Evolutionary conservation across 805 yeast species (phyloP), one percentile per base, ranked within the genome.

Genomic region (Lachancea sp.): DNA sequence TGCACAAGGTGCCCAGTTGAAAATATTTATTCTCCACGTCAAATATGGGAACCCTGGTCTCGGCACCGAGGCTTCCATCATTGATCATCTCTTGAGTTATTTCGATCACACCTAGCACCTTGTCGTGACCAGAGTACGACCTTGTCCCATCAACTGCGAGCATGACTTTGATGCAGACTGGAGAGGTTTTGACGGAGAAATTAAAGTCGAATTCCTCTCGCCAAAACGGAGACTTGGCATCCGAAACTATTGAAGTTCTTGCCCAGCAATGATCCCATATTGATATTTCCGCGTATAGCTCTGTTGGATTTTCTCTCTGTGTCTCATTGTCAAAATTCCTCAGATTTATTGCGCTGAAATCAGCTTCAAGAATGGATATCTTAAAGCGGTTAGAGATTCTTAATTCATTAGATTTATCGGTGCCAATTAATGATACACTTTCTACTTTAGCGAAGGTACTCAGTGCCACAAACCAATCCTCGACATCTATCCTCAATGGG

Each of bases 181-280:
- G 69, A 52, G 70, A 75, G 2, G 78, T 76, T 33, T 70, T 45
- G 5, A 65, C 40, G 8, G 84, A 81, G 30, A 80, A 64, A 37
- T 78, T 75, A n/a, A 83, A 64, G 2, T 71, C 63, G 54, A 84
- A 83, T 33, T 70, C 75, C 53, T 89, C 96, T 54, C 88, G 77
- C 92, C 96, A 89, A 55, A 85, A 85, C 1, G 95, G 89, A 40
- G 71, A 70, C 0, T 58, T 48, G 2, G 59, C 42, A 34, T 72
- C 65, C 26, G 68, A 64, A 0, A 80, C 80, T 5, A 75, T 67
- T 2, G 88, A 80, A 0, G 96, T 85, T 48, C 87, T 68, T 28
- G 83, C 85, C 86, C 90, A 83, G 0, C 82, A 77, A 34, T 75
- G 69, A 15, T 75, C 79, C 82, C 92, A 83, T 57, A 85, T 69